These are phyloP conservation scores for Blastobotrys raffinosifermentans DNA, from an alignment of 1,139 yeast species.

Conservation along the genomic window DNA sequence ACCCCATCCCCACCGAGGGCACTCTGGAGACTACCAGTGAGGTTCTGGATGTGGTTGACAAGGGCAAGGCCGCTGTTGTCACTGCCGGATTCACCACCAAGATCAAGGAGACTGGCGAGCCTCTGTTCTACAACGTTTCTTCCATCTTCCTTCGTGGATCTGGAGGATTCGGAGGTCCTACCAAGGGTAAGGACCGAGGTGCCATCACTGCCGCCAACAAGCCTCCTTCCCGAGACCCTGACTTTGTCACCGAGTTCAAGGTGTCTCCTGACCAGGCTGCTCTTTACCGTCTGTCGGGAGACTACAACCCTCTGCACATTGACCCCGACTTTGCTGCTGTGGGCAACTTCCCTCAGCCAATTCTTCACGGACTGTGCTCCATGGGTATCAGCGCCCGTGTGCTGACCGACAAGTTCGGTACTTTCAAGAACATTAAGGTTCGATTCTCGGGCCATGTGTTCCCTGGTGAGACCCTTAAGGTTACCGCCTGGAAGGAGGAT, in stretches of 20 bases:
- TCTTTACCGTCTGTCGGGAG: slow-evolving; percentile 86
- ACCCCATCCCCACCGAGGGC: slow-evolving; percentile 69
- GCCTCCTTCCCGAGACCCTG: slow-evolving; percentile 65
- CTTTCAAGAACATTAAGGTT: slow-evolving; percentile 78
- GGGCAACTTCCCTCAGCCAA: slow-evolving; percentile 82
- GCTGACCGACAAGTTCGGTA: slow-evolving; percentile 73
- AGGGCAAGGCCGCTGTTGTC: slow-evolving; percentile 82
- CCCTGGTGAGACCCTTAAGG: slow-evolving; percentile 91
- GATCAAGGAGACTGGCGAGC: slow-evolving; percentile 65
- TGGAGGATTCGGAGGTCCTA: slow-evolving; percentile 43
- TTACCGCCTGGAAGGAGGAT: slow-evolving; percentile 78
- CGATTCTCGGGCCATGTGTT: slow-evolving; percentile 88
- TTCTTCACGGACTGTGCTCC: slow-evolving; percentile 87
- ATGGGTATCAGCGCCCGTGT: slow-evolving; percentile 79
- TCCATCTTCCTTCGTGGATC: slow-evolving; percentile 85
- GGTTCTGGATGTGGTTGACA: slow-evolving; percentile 75
- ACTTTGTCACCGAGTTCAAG: slow-evolving; percentile 52
- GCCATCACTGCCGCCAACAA: slow-evolving; percentile 59
- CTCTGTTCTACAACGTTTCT: slow-evolving; percentile 73
- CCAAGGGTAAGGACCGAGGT: slow-evolving; percentile 52
- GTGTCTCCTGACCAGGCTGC: slow-evolving; percentile 81
- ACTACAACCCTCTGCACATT: slow-evolving; percentile 90
- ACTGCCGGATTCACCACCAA: slow-evolving; percentile 68
- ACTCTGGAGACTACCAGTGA: slow-evolving; percentile 52
- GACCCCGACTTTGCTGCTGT: slow-evolving; percentile 88